Base-by-base conservation (phyloP, 495 filamentous ascomycete genomes). In the Aspergillus cavernicola region DNA sequence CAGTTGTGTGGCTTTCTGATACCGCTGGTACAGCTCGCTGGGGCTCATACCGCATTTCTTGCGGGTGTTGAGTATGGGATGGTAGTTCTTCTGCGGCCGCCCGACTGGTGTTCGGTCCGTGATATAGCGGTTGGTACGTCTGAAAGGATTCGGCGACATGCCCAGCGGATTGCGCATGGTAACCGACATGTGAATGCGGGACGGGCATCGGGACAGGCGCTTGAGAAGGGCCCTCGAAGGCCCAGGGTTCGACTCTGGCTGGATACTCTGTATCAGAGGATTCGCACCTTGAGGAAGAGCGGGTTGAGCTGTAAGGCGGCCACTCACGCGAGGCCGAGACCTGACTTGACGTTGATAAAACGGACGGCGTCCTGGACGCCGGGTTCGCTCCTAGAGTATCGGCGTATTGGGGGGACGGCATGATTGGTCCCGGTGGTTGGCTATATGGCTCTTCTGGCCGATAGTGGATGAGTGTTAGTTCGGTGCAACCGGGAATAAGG, bases 191-290 rank as follows among this genome's bases (percentile, higher is more conserved):
- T 15, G 54, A 40, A 43, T 52, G 29, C 5, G 51, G 28, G 31
- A 55, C 33, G 11, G 57, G 20, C 24, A 62, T 52, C 29, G 53
- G 23, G 4, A 46, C 48, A 15, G 59, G 36, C 16, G 48, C 16
- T 35, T 56, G 62, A 9, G 55, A 38, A n/a, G 57, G 57, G 4
- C 54, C 53, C 4, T 65, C 59, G 18, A 58, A 55, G 7, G 51
- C 33, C 45, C 59, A 65, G 4, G 62, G 54, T 15, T 65, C 59
- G 10, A 58, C 56, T 29, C 50, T 45, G 46, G 38, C 40, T 15
- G 59, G 24, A 35, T 56, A 62, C 23, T 58, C 60, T 38, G 62
- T 37, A 23, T 65, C 57, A 15, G 59, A 44, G 6, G 59, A 58
- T 28, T 62, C 59, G 31, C 59, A 55, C 15, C 36, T 48, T 6